These are phyloP conservation scores for Cercophora sp. DNA, from an alignment of 495 filamentous ascomycete genomes.

Conservation along the genomic window DNA sequence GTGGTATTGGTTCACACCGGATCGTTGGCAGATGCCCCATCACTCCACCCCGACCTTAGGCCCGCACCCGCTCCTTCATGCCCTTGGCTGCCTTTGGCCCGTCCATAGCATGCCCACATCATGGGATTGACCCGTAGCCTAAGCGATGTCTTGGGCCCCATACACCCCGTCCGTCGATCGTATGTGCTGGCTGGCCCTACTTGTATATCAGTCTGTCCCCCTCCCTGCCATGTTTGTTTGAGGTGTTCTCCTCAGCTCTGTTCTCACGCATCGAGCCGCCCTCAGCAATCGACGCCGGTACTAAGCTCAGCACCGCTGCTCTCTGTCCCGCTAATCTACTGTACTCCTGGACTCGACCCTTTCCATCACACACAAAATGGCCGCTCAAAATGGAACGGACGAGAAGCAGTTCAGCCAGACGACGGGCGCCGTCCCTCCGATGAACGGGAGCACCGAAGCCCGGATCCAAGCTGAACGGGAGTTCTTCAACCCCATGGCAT, in stretches of 20 bases:
- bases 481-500: conserved; percentile 66
- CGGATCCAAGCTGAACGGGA: conserved; percentile 34
- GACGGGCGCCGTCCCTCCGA: conserved; percentile 10
- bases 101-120: background rate
- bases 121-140: background rate
- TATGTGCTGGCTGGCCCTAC: no score
- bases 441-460: background rate
- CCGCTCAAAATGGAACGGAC: background rate
- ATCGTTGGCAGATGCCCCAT: background rate
- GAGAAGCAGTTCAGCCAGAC: conserved; percentile 33
- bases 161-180: background rate
- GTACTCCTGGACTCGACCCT: no score
- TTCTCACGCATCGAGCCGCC: no score
- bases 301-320: no score
- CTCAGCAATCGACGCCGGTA: no score
- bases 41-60: background rate
- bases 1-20: background rate
- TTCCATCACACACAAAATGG: conserved; percentile 18
- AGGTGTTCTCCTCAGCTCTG: background rate
- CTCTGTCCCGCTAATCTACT: no score
- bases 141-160: background rate
- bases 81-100: background rate
- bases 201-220: conserved; percentile 1
- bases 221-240: background rate
- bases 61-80: background rate